These are phyloP conservation scores for Platanthera guangdongensis DNA, from an alignment of 106 monocot genomes.

Conservation along the genomic window DNA sequence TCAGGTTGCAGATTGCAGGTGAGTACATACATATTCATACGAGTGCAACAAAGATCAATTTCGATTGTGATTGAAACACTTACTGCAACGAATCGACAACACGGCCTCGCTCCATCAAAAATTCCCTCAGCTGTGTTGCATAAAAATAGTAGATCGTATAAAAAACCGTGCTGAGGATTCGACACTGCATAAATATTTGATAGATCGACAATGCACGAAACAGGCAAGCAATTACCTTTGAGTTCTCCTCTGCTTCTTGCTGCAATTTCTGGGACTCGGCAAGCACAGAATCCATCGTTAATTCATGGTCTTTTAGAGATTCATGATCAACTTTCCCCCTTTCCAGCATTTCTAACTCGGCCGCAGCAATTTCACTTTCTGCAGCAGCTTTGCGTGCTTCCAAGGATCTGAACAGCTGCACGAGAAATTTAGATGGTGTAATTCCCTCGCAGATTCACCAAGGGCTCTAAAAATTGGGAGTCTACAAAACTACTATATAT, in stretches of 20 bases:
- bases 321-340: constrained; percentile 40
- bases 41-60: too few relatives aligned
- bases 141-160: background rate
- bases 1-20: too few relatives aligned
- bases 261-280: constrained; percentile 57
- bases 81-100: constrained; percentile 71
- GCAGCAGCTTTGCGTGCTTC: constrained; percentile 42
- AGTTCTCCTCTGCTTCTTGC: constrained; percentile 61
- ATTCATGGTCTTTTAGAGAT: constrained; percentile 51
- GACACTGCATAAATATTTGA: too few relatives aligned
- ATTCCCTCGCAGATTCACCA: too few relatives aligned
- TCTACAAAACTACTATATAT: too few relatives aligned
- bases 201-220: too few relatives aligned
- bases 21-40: background rate
- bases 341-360: constrained; percentile 43
- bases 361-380: constrained; percentile 37
- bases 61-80: constrained; percentile 20
- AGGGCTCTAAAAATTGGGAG: too few relatives aligned
- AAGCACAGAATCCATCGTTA: constrained; percentile 39
- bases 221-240: constrained; percentile 38
- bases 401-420: constrained; percentile 46
- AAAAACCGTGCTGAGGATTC: background rate
- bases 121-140: constrained; percentile 70
- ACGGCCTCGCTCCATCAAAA: constrained; percentile 62
- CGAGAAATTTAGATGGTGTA: background rate